Evolutionary conservation across 1,284 basidiomycete species (phyloP), one percentile per base, ranked within the genome.

Genomic region (Singerocomus inundabilis): DNA sequence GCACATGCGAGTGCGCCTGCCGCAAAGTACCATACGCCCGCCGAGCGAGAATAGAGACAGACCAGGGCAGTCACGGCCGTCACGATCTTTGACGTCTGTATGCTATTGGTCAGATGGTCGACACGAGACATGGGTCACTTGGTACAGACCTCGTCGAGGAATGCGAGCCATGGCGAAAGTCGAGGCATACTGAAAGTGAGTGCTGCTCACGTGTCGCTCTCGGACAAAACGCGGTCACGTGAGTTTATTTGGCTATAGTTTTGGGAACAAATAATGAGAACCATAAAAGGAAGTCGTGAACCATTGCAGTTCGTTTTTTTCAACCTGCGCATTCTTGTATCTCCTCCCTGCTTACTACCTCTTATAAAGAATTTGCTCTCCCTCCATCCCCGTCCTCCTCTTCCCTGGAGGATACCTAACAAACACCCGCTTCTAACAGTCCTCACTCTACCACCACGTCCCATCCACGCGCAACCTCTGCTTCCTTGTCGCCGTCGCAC

Each of bases 401-500:
- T 56, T 44, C 9, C 21, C 21, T 26, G 47, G 64, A 53, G 53
- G 63, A 55, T 53, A 12, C 31, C 25, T 12, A 31, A 45, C 41
- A 21, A 41, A 31, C n/a, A 12, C 31, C 44, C n/a, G n/a, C 35
- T 42, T 46, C 42, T 36, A 52, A 54, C 57, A 51, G 50, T 51
- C 54, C 59, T 58, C 65, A 69, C 75, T 85, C 74, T 67, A 79
- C 83, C 80, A 85, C 87, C 72, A 80, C 81, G 63, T 74, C 80
- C 67, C 79, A 77, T 58, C 69, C 80, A 60, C 71, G 67, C 53
- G 77, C 77, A 49, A 72, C 81, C 51, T 79, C 83, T 8, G 51
- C 50, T 57, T 87, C 85, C 76, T 75, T 89, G 78, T 89, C 87
- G 79, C 85, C 87, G 63, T 79, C 77, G 64, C 82, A 84, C 69